Base-by-base conservation (phyloP, 805 yeast genomes). In the Kuraishia hungarica region DNA sequence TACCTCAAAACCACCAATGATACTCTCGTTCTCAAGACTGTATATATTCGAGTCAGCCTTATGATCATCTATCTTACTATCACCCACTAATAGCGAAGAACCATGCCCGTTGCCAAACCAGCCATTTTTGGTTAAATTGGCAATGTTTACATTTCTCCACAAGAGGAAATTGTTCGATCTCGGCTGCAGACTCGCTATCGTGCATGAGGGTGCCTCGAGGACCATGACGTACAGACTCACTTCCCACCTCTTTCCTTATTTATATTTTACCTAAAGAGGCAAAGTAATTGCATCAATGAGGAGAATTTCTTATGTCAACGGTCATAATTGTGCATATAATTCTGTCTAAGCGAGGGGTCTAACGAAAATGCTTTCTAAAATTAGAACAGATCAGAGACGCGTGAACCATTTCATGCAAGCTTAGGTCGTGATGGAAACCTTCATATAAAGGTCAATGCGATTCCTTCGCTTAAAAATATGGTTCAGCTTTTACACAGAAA, bases 71-170 rank as follows among this genome's bases (percentile, higher is more conserved):
- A 13, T 17, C 5, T 35, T 35, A 3, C 43, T 13, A 35, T 15
- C 43, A 35, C n/a, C 43, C 11, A 10, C 43, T 11, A 6, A 35
- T 35, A 35, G 43, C 17, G 48, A 43, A 13, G 21, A 19, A 43
- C 7, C 7, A 20, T 22, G 23, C 22, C 24, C 22, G 51, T n/a
- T n/a, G 51, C 24, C 11, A 8, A n/a, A 24, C 20, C 35, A 17
- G 35, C 51, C 35, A n/a, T 20, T 20, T n/a, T 17, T 17, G 35
- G 51, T 17, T 50, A 19, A 50, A 51, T 51, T 39, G 53, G 20
- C 48, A 51, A 21, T 58, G 57, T 57, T 58, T 57, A 52, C 48
- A 17, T 48, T 50, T 57, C 24, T 23, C 61, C 57, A 11, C 15
- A 56, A 49, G 19, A 50, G 60, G 60, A 50, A 58, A 55, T 53